Percentiles rank a stretch among this genome's conserved stretches.
These are phyloP conservation scores for Colletotrichum sp. DNA, from an alignment of 2,329 filamentous ascomycete genomes.

Conservation along the genomic window DNA sequence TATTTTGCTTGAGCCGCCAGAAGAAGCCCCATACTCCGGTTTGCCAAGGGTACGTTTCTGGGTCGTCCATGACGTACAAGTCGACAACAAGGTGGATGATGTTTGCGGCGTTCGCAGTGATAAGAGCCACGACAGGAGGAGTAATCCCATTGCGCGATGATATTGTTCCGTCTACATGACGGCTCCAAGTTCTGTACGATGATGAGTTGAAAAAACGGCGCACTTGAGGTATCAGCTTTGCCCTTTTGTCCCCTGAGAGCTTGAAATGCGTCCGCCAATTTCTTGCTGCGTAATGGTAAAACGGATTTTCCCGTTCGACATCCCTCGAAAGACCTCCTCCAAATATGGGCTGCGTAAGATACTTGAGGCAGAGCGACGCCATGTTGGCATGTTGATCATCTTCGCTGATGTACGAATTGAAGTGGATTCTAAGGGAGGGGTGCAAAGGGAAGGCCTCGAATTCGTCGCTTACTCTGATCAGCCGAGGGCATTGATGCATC, in stretches of 20 bases:
- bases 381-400: constrained; percentile 23
- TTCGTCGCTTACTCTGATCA: constrained; percentile 6
- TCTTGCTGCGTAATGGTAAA: constrained; percentile 23
- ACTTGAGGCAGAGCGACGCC: constrained; percentile 23
- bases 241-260: constrained; percentile 1
- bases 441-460: constrained; percentile 1
- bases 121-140: not conserved
- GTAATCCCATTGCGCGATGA: not conserved
- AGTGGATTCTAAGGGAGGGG: not conserved
- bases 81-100: not conserved
- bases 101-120: not conserved
- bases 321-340: not conserved
- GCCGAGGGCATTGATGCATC: constrained; percentile 9
- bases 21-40: not conserved
- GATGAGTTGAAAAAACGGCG: constrained; percentile 4
- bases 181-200: constrained; percentile 22
- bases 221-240: constrained; percentile 11
- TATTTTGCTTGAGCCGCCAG: not conserved
- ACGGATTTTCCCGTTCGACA: not conserved
- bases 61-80: not conserved
- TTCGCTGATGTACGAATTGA: constrained; percentile 3
- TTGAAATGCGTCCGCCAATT: constrained; percentile 18
- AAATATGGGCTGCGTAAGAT: constrained; percentile 15
- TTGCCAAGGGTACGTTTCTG: not conserved
- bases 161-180: not conserved